Evolutionary conservation across 176 grass and related monocot species (phyloP), one percentile per base, ranked within the genome.

Genomic region (Melocanna baccifera): DNA sequence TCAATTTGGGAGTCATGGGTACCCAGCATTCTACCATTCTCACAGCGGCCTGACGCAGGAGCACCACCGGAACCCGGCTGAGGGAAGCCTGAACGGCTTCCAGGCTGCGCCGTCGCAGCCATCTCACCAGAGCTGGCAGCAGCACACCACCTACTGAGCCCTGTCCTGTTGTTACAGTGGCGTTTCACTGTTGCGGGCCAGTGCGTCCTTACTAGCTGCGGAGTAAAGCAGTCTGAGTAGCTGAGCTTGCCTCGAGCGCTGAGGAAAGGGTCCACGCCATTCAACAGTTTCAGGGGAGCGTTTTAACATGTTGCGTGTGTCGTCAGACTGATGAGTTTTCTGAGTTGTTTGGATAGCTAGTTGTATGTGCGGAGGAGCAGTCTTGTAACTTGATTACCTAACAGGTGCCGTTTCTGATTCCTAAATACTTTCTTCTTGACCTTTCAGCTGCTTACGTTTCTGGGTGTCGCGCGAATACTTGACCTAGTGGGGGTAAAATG

Each of bases 51-150:
- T 88, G 51, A 51, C 87, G 6, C 93, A 93, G 73, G 96, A 96
- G 84, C 96, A 96, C 67, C 86, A 81, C 71, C 87, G 85, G 85
- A 99, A 90, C 75, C 88, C 85, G 2, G 65, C 67, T 8, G 93
- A 99, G 25, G 91, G 86, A 23, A 89, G 88, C 73, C 77, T 96
- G 59, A 94, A 84, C 50, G 84, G 91, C 50, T 84, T 91, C 25
- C 97, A 90, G 88, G 69, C 26, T 0, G 71, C 81, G 0, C 85
- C 78, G 4, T 78, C 87, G 18, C 87, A 86, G 83, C 75, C 73
- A 23, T 92, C 92, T 86, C 92, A 91, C 90, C 96, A 93, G 82
- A 86, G 82, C 83, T 99, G 97, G 97, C 93, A 96, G 69, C 91
- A 96, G 84, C 73, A 79, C 84, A 78, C 56, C 66, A 80, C 62